These are phyloP conservation scores for Chloranthus sessilifolius DNA, from an alignment of 164 flowering plant genomes.

Conservation along the genomic window DNA sequence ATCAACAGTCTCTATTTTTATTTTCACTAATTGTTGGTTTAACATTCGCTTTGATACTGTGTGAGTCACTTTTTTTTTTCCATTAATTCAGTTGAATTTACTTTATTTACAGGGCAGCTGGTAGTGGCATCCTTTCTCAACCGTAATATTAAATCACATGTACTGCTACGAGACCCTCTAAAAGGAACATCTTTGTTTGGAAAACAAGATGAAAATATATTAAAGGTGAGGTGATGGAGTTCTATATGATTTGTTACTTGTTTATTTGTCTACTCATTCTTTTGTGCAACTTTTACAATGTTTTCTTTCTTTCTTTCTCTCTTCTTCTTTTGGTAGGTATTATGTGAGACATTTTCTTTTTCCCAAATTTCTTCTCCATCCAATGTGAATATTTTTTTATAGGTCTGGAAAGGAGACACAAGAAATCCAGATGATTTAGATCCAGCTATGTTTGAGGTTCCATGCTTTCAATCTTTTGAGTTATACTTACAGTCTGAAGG, in stretches of 20 bases:
- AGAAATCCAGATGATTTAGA: constrained; percentile 64
- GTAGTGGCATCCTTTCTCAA: constrained; percentile 81
- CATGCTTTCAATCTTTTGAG: constrained; percentile 9
- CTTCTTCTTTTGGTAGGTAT: neutral
- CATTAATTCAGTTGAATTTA: neutral
- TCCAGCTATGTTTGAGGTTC: constrained; percentile 80
- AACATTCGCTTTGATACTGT: neutral
- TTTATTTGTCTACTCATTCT: too few species aligned
- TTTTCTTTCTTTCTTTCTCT: neutral
- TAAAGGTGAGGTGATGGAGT: constrained; percentile 66
- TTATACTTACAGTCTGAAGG: constrained; percentile 1
- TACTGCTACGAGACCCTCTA: constrained; percentile 66
- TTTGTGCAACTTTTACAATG: neutral
- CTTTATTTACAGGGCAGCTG: constrained; percentile 66
- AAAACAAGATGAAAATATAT: constrained; percentile 55
- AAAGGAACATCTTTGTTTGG: constrained; percentile 76
- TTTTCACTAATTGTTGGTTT: neutral
- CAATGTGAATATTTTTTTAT: too few species aligned
- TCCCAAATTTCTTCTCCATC: neutral
- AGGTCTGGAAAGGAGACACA: constrained; percentile 81
- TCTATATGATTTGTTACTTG: too few species aligned
- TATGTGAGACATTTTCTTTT: neutral
- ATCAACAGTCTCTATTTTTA: neutral
- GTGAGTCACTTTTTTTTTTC: neutral
- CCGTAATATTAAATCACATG: constrained; percentile 59